A percentile compares a stretch with the other conserved stretches of the same genome.
phyloP scores from a whole-genome alignment of 2,329 filamentous ascomycete genomes.

The Neopestalotiopsis sp. region DNA sequence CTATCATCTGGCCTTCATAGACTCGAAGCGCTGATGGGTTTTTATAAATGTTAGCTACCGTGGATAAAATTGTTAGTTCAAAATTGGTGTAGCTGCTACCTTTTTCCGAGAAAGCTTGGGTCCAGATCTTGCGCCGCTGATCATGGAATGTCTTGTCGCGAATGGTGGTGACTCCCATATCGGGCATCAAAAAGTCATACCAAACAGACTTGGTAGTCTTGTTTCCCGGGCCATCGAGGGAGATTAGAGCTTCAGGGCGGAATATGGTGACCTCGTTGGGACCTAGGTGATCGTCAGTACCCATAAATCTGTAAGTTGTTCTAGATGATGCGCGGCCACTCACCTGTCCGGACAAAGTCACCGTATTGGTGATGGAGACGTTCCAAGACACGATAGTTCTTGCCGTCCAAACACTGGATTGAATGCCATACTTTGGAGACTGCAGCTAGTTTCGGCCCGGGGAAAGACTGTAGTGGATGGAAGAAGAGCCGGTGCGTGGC shows the following conservation, averaged over 20 bases:
- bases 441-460: background rate
- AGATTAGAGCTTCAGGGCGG: constrained; percentile 17
- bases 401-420: background rate
- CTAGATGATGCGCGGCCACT: background rate
- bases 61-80: background rate
- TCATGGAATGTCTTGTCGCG: constrained; percentile 21
- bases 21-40: constrained; percentile 12
- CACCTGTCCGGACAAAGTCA: constrained; percentile 8
- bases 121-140: constrained; percentile 23
- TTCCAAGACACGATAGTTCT: background rate
- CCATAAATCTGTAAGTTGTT: background rate
- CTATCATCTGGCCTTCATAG: constrained; percentile 11
- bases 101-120: constrained; percentile 19
- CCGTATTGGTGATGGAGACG: background rate
- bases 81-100: background rate
- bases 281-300: constrained; percentile 5
- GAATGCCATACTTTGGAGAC: background rate
- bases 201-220: constrained; percentile 21
- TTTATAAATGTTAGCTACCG: background rate
- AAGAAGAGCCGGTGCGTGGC: background rate
- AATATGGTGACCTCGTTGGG: constrained; percentile 24
- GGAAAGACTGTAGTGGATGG: background rate
- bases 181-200: constrained; percentile 23
- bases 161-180: constrained; percentile 19
- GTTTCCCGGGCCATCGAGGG: constrained; percentile 16